Base-by-base conservation (phyloP, 495 filamentous ascomycete species). In the Aspergillus diversus region DNA sequence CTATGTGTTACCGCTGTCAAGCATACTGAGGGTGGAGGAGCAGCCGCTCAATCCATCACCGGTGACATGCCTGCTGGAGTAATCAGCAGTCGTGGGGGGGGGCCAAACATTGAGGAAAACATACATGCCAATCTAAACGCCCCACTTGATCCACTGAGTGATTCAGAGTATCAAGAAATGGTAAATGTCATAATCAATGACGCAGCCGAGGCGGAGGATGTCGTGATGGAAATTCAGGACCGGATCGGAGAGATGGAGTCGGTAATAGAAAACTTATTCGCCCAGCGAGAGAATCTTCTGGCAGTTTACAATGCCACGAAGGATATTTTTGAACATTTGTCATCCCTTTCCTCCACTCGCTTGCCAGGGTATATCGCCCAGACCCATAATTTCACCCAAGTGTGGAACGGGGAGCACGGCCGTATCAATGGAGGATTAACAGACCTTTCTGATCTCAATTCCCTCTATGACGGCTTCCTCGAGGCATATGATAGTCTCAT, bases 1-100 rank as follows among this genome's bases (percentile, higher is more conserved):
- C 87, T 96, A 59, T 99, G 95, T 69, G 92, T 95, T 21, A 93
- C 87, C 4, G 96, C 96, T 0, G 88, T 98, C 33, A 90, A 92
- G 65, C 90, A 94, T 62, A 97, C 94, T 2, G 93, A 98, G 78
- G 95, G 93, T 31, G 93, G 92, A 12, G 87, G 84, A 21, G 89
- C 89, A 16, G 92, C 92, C 6, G 81, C 84, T 43, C 81, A 86
- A 37, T 79, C 77, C 9, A 84, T 88, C 57, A 80, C 81, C 12
- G 83, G 83, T 4, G 83, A 89, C 63, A 83, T 85, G 65, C 86
- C 86, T 34, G 80, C 82, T 1, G 85, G 83, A 7, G 83, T 91
- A 6, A 83, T 83, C 15, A 82, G 88, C 47, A 74, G 69, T 49
- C 70, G 65, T 33, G 70, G 71, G 9, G 72, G 83, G 74, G 43